phyloP scores from a whole-genome alignment of 2,329 filamentous ascomycete species.

The Neofusicoccum sp. region DNA sequence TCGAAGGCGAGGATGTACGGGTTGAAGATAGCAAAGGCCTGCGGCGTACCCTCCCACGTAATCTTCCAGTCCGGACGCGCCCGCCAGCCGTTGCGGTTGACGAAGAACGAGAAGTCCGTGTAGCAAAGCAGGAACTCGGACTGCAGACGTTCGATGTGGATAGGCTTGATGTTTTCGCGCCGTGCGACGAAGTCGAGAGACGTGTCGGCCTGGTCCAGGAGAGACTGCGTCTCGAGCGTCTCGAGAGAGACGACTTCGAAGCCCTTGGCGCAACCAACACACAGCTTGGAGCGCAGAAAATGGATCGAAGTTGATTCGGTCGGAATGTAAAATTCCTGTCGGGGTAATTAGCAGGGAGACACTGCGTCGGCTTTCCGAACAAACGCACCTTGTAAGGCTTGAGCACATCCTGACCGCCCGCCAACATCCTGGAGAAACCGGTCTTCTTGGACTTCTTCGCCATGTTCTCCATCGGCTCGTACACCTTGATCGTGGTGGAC shows the following conservation, averaged over 20 bases:
- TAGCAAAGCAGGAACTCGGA: constrained; percentile 98
- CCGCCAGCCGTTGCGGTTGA: constrained; percentile 97
- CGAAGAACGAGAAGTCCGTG: constrained; percentile 98
- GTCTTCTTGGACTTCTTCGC: constrained; percentile 94
- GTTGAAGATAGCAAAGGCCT: constrained; percentile 90
- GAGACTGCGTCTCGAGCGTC: constrained; percentile 95
- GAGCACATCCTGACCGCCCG: constrained; percentile 87
- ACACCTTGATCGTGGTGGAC: constrained; percentile 98
- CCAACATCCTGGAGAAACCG: constrained; percentile 94
- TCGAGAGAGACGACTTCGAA: constrained; percentile 97
- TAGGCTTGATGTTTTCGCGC: constrained; percentile 90
- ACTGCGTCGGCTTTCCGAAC: neutral
- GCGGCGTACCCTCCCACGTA: constrained; percentile 93
- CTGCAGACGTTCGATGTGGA: constrained; percentile 95
- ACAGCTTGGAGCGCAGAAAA: constrained; percentile 94
- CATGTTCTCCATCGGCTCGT: constrained; percentile 93
- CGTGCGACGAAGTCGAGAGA: constrained; percentile 95
- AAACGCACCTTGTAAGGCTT: constrained; percentile 79
- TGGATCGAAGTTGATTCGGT: constrained; percentile 98
- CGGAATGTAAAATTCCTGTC: constrained; percentile 94
- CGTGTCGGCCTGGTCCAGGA: constrained; percentile 96
- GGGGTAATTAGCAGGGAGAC: neutral
- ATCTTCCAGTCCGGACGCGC: constrained; percentile 96
- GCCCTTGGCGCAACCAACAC: constrained; percentile 90
- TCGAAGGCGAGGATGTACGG: constrained; percentile 98